phyloP scores from a whole-genome alignment of 31 red algal species.

The Endocladia muricata region DNA sequence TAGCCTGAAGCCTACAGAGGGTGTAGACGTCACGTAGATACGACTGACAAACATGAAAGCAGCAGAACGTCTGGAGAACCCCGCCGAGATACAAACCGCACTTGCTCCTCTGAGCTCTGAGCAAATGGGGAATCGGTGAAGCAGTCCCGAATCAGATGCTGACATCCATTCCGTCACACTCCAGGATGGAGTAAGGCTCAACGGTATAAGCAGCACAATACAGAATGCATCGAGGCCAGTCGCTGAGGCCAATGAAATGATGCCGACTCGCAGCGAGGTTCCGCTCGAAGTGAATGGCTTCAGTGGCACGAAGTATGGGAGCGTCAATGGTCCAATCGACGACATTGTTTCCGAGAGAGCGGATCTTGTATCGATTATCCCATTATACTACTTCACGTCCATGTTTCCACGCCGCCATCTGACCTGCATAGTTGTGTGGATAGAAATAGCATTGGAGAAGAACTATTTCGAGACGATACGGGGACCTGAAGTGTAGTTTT shows the following conservation, averaged over 20 bases:
- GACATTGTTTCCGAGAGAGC: not conserved
- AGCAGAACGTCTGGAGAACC: too few relatives aligned
- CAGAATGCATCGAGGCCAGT: not conserved
- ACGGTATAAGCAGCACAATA: not conserved
- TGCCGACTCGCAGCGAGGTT: not conserved
- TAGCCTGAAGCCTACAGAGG: too few relatives aligned
- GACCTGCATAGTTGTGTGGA: too few relatives aligned
- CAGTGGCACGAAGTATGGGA: not conserved
- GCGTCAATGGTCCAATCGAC: conserved; percentile 9
- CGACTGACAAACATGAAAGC: too few relatives aligned
- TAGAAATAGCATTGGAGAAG: too few relatives aligned
- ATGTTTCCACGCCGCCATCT: conserved; percentile 14
- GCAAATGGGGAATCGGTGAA: too few relatives aligned
- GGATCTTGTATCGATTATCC: not conserved
- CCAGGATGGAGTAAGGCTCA: not conserved
- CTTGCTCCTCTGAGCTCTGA: too few relatives aligned
- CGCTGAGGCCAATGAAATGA: not conserved
- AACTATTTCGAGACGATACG: too few relatives aligned
- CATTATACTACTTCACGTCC: conserved; percentile 20
- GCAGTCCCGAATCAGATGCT: conserved; percentile 4
- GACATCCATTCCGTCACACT: conserved; percentile 1
- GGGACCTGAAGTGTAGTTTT: too few relatives aligned
- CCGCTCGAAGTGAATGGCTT: not conserved
- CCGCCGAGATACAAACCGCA: too few relatives aligned
- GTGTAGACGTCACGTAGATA: too few relatives aligned